Percentiles rank a stretch among this genome's conserved stretches.
Conservation (phyloP, 495 filamentous ascomycete species). For the Aspergillus avenaceus region DNA sequence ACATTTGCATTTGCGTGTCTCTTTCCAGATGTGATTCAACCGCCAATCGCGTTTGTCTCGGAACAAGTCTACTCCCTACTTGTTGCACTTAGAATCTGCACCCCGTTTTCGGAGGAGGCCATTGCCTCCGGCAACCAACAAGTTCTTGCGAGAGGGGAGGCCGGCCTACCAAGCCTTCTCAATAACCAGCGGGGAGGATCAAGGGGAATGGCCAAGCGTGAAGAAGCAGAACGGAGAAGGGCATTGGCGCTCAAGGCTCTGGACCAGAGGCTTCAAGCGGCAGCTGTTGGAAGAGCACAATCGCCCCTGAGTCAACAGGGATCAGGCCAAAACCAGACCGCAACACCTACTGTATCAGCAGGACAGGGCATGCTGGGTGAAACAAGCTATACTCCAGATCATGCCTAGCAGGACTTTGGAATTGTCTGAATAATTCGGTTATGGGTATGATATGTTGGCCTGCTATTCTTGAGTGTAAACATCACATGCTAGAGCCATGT, state of each 20-base stretch:
- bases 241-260: conserved; percentile 86
- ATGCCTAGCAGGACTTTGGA: conserved; percentile 35
- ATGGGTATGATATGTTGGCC: not conserved
- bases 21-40: conserved; percentile 84
- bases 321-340: conserved; percentile 30
- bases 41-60: conserved; percentile 67
- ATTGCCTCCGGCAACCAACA: conserved; percentile 75
- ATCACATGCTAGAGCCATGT: not conserved
- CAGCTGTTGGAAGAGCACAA: conserved; percentile 50
- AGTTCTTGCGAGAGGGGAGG: conserved; percentile 64
- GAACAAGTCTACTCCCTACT: conserved; percentile 71
- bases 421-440: conserved; percentile 7
- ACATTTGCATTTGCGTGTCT: conserved; percentile 94
- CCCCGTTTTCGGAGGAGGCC: conserved; percentile 82
- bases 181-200: conserved; percentile 38
- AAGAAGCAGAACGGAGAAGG: conserved; percentile 87
- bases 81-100: conserved; percentile 69
- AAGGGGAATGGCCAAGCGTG: conserved; percentile 56
- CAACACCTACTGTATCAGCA: conserved; percentile 26
- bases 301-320: conserved; percentile 40
- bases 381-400: conserved; percentile 65
- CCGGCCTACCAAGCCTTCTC: conserved; percentile 58
- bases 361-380: conserved; percentile 57
- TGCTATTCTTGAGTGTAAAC: not conserved
- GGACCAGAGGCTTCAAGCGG: conserved; percentile 85